A percentile compares a stretch with the other conserved stretches of the same genome.
These are phyloP conservation scores for Boletus tylopilopsis DNA, from an alignment of 768 basidiomycete species.

Conservation along the genomic window DNA sequence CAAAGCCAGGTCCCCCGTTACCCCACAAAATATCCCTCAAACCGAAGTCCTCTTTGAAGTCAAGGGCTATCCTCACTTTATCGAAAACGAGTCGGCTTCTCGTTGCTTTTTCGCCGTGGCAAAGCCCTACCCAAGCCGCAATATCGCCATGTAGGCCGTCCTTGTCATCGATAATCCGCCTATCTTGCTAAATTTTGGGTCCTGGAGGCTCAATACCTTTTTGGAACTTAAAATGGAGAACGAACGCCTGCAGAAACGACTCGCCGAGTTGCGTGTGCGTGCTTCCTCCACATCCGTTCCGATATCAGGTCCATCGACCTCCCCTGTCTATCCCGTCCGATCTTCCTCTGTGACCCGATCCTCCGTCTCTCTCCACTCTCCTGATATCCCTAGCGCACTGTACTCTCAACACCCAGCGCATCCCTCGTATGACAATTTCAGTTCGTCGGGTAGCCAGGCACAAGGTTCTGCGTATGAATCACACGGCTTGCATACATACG, in stretches of 20 bases:
- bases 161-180: neutral
- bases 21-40: slow-evolving; percentile 22
- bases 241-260: slow-evolving; percentile 65
- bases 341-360: slow-evolving; percentile 25
- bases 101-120: slow-evolving; percentile 73
- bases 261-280: slow-evolving; percentile 40
- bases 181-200: slow-evolving; percentile 1
- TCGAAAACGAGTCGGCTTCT: slow-evolving; percentile 35
- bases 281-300: slow-evolving; percentile 17
- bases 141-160: slow-evolving; percentile 56
- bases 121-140: slow-evolving; percentile 73
- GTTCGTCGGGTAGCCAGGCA: slow-evolving; percentile 6
- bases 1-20: slow-evolving; percentile 41
- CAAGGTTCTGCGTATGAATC: slow-evolving; percentile 19
- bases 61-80: slow-evolving; percentile 58
- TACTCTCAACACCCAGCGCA: slow-evolving; percentile 16
- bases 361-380: slow-evolving; percentile 8
- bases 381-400: slow-evolving; percentile 10
- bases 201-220: slow-evolving; percentile 59
- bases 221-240: slow-evolving; percentile 89
- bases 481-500: slow-evolving; percentile 13
- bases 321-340: slow-evolving; percentile 27
- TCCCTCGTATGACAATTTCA: slow-evolving; percentile 16
- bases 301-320: slow-evolving; percentile 11
- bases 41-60: slow-evolving; percentile 68